phyloP scores from a whole-genome alignment of 148 eudicot genomes.

The Rhododendron kiyosumense region DNA sequence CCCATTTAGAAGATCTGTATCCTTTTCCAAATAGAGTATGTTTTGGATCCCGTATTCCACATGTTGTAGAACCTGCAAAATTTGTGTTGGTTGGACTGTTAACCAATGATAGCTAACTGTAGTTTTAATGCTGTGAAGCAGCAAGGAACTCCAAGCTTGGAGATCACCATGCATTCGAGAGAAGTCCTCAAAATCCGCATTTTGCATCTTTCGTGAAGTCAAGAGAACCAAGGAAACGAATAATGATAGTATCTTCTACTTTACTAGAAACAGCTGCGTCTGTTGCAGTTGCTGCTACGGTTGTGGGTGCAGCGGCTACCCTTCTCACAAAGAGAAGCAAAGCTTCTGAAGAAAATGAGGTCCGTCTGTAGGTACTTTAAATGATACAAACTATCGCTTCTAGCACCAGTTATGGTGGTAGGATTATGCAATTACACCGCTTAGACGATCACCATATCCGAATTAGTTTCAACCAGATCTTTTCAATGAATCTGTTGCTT shows the following conservation, averaged over 20 bases:
- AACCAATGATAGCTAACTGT: slow-evolving; percentile 9
- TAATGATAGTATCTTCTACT: slow-evolving; percentile 34
- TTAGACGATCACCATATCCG: background rate
- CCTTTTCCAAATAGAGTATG: background rate
- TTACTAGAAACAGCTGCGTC: slow-evolving; percentile 73
- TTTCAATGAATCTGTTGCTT: background rate
- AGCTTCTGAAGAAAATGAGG: slow-evolving; percentile 53
- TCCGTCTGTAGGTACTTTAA: slow-evolving; percentile 14
- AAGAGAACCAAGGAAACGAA: slow-evolving; percentile 24
- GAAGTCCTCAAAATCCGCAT: slow-evolving; percentile 7
- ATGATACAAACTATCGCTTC: background rate
- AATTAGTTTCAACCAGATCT: background rate
- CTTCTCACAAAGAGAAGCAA: slow-evolving; percentile 62
- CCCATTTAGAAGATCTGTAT: background rate
- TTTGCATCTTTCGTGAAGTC: slow-evolving; percentile 14
- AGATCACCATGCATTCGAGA: slow-evolving; percentile 7
- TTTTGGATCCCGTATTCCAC: background rate
- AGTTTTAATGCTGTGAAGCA: slow-evolving; percentile 31
- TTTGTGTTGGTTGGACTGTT: background rate
- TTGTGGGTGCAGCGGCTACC: slow-evolving; percentile 87
- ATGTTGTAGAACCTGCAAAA: background rate
- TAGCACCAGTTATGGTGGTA: background rate
- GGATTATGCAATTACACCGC: background rate
- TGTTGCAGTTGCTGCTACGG: slow-evolving; percentile 70
- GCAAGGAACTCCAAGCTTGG: slow-evolving; percentile 29